Evolutionary conservation across 2,329 filamentous ascomycete genomes (phyloP).

Genomic region (Ampelomyces quisqualis): DNA sequence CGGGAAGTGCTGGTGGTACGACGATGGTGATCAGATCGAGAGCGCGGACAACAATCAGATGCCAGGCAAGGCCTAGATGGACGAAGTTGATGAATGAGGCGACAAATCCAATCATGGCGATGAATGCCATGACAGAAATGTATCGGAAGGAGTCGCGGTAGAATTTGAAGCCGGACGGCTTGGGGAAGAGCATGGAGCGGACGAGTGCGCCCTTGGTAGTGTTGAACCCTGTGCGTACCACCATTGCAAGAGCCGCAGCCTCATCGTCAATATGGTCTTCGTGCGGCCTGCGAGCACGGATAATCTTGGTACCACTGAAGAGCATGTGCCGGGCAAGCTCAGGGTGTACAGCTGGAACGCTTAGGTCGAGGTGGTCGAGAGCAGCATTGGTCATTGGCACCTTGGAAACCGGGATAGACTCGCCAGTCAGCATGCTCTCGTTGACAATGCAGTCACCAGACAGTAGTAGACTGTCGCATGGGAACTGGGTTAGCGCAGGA

Average conservation of each 20-base stretch:
- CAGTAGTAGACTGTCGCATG: slow-evolving; percentile 86
- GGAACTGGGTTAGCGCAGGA: slow-evolving; percentile 81
- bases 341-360: slow-evolving; percentile 77
- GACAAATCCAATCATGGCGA: slow-evolving; percentile 83
- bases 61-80: slow-evolving; percentile 77
- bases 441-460: slow-evolving; percentile 98
- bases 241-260: slow-evolving; percentile 86
- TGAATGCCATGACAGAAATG: slow-evolving; percentile 90
- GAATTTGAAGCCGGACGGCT: slow-evolving; percentile 97
- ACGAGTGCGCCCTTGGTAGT: slow-evolving; percentile 96
- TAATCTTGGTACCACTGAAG: slow-evolving; percentile 93
- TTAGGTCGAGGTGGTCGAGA: slow-evolving; percentile 72
- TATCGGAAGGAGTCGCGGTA: slow-evolving; percentile 97
- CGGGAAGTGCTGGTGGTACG: slow-evolving; percentile 89
- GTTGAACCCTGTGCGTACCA: slow-evolving; percentile 92
- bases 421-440: slow-evolving; percentile 96
- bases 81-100: slow-evolving; percentile 94
- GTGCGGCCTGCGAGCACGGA: slow-evolving; percentile 84
- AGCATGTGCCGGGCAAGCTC: slow-evolving; percentile 86
- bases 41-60: slow-evolving; percentile 86
- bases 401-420: slow-evolving; percentile 96
- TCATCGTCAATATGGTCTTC: slow-evolving; percentile 83
- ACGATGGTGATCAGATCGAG: slow-evolving; percentile 97
- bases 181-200: slow-evolving; percentile 97
- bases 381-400: slow-evolving; percentile 78